These are phyloP conservation scores for Anisodus acutangulus DNA, from an alignment of 257 asterid species.

Conservation along the genomic window DNA sequence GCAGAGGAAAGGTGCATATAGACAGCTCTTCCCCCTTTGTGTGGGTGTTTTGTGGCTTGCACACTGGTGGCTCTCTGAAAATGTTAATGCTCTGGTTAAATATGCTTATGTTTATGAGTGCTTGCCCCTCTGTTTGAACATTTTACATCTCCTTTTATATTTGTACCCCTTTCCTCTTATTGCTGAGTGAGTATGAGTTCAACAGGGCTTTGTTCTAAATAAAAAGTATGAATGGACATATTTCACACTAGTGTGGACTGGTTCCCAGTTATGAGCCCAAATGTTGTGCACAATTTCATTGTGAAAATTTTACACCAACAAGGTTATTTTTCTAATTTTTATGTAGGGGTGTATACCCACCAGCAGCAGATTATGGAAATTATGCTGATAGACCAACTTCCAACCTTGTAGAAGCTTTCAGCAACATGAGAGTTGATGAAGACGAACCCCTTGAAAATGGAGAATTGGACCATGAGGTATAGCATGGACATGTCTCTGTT, in stretches of 20 bases:
- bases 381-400: constrained; percentile 67
- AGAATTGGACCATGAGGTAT: constrained; percentile 76
- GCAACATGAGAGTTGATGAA: constrained; percentile 74
- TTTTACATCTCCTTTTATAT: constrained; percentile 21
- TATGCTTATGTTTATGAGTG: neutral
- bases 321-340: constrained; percentile 31
- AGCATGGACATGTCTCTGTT: constrained; percentile 22
- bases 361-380: constrained; percentile 69
- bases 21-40: constrained; percentile 17
- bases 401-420: constrained; percentile 78
- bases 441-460: constrained; percentile 83
- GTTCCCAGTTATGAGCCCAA: neutral
- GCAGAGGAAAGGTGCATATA: constrained; percentile 55
- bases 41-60: constrained; percentile 14
- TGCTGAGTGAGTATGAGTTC: constrained; percentile 23
- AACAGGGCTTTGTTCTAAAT: constrained; percentile 6
- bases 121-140: constrained; percentile 26
- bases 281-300: constrained; percentile 3
- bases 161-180: constrained; percentile 32
- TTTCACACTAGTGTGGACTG: constrained; percentile 9
- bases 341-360: constrained; percentile 71
- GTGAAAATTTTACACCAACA: constrained; percentile 15
- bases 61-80: constrained; percentile 22
- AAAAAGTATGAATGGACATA: constrained; percentile 21
- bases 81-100: constrained; percentile 27